A percentile compares a stretch with the other conserved stretches of the same genome.
These are phyloP conservation scores for Pichia nakasei DNA, from an alignment of 805 yeast species.

Conservation along the genomic window DNA sequence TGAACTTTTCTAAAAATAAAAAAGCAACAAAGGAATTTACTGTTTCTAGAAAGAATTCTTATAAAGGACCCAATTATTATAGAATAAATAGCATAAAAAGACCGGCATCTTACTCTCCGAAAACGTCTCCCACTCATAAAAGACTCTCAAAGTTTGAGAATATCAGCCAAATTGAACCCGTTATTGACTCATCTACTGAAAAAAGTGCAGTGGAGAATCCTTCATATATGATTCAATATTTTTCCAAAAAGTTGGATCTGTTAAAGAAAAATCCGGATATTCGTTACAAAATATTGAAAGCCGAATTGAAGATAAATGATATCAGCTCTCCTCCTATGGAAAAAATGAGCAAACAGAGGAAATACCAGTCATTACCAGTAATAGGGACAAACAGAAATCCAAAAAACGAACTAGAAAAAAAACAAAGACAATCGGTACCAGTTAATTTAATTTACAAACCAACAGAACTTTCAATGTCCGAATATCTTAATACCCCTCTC, in stretches of 20 bases:
- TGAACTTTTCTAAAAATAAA: not conserved
- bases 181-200: constrained; percentile 5
- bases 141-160: constrained; percentile 2
- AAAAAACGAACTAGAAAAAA: not conserved
- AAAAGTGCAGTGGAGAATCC: constrained; percentile 9
- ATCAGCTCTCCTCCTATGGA: not conserved
- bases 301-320: not conserved
- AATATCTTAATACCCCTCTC: constrained; percentile 11
- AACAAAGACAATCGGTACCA: constrained; percentile 10
- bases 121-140: not conserved
- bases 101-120: not conserved
- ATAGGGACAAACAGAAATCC: not conserved
- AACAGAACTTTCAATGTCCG: constrained; percentile 8
- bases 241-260: constrained; percentile 7
- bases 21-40: constrained; percentile 5
- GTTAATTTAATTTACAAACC: constrained; percentile 8
- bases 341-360: not conserved
- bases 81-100: not conserved
- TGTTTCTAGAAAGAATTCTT: constrained; percentile 8
- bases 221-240: constrained; percentile 11
- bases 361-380: constrained; percentile 9
- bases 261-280: constrained; percentile 10
- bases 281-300: constrained; percentile 9
- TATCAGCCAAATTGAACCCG: constrained; percentile 6
- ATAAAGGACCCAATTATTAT: constrained; percentile 5